Base-by-base conservation (phyloP, 192 early-diverging fungal species). In the Backusella circina region DNA sequence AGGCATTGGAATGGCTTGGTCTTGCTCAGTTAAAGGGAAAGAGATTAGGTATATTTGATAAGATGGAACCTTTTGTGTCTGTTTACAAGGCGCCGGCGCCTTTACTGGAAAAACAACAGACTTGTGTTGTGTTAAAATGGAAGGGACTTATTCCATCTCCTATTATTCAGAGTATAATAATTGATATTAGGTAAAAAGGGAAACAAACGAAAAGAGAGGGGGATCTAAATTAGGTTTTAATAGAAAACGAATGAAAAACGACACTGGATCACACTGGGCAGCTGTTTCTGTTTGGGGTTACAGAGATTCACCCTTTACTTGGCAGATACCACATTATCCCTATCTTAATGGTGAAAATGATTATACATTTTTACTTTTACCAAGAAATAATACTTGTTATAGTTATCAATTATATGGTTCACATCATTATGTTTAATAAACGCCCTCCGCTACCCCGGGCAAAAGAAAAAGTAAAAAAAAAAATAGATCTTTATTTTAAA, bases 341-440 rank as follows among this genome's bases (percentile, higher is more conserved):
- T 74, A 74, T 35, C 37, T 74, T 2, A 73, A 57, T 33, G 77
- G 77, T 31, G 77, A 79, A 66, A 79, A 79, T 37, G 77, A 79
- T 65, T 79, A 74, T 32, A 79, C 77, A 21, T 41, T 79, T n/a
- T 57, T 79, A 23, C 67, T 79, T 23, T 61, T 78, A 50, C 73
- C 73, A 28, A 35, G 54, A 54, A 21, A 36, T 12, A 39, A 74
- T 10, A 54, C 65, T 6, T 67, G 61, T 44, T 44, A 66, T 69
- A 26, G 21, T 47, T 75, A 69, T 69, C 30, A 69, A 39, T 26
- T 69, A n/a, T 75, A 75, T 69, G 74, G 74, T n/a, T 66, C 35
- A 23, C 74, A 75, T 9, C 74, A 75, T 69, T 38, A 54, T 21
- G 21, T 35, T 35, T 54, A 73, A 21, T 28, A 36, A 36, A 66